These are phyloP conservation scores for Eucalyptus lansdowneana DNA, from an alignment of 345 rosid species.

Conservation along the genomic window DNA sequence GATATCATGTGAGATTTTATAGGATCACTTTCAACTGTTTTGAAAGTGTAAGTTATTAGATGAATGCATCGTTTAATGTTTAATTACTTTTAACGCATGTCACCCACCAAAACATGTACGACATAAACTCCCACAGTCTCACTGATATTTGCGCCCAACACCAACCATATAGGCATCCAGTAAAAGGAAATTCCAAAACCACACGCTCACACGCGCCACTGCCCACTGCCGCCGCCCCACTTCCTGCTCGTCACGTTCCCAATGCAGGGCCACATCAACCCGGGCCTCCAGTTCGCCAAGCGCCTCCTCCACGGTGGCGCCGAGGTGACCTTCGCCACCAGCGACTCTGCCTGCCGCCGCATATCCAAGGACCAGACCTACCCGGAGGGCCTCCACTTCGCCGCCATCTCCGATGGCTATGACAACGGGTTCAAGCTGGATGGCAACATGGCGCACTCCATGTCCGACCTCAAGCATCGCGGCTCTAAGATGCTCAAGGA, in stretches of 20 bases:
- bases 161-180: background rate
- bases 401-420: conserved; percentile 42
- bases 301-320: conserved; percentile 34
- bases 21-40: accelerated
- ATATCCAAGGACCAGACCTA: conserved; percentile 11
- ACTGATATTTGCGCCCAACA: background rate
- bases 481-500: conserved; percentile 26
- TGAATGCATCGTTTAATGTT: too few relatives aligned
- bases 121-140: background rate
- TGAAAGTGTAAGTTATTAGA: accelerated
- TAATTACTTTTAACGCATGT: background rate
- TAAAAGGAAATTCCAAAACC: background rate
- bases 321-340: conserved; percentile 34
- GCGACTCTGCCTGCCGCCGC: conserved; percentile 20
- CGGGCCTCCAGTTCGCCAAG: conserved; percentile 38
- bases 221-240: conserved; percentile 14
- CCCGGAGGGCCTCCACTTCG: conserved; percentile 18
- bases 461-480: conserved; percentile 22
- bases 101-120: background rate
- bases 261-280: conserved; percentile 64
- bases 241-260: conserved; percentile 39
- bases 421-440: conserved; percentile 32
- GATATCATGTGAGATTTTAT: too few relatives aligned
- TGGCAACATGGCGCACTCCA: conserved; percentile 2
- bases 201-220: background rate